These are phyloP conservation scores for Rhypophila decipiens DNA, from an alignment of 495 filamentous ascomycete genomes.

Conservation along the genomic window DNA sequence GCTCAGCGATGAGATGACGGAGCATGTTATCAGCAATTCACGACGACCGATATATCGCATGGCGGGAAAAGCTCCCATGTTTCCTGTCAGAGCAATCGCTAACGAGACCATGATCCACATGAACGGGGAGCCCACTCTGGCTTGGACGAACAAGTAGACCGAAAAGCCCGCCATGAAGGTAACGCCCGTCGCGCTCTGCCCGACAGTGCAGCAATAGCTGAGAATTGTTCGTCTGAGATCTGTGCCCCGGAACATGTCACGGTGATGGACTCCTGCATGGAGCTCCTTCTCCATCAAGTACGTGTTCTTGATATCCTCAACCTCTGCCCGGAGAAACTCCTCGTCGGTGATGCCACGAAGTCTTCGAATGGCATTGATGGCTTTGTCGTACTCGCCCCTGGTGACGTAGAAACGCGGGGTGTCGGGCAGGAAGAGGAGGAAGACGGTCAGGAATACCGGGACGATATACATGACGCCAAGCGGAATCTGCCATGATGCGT, in stretches of 20 bases:
- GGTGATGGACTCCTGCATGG: conserved; percentile 15
- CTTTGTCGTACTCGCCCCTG: conserved; percentile 24
- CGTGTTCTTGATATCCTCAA: conserved; percentile 24
- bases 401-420: conserved; percentile 44
- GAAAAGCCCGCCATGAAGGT: conserved; percentile 26
- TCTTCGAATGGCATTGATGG: conserved; percentile 21
- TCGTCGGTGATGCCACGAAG: conserved; percentile 22
- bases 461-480: conserved; percentile 48
- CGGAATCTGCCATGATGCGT: conserved; percentile 45
- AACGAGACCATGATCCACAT: conserved; percentile 26
- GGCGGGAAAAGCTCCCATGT: conserved; percentile 23
- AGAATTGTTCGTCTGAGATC: conserved; percentile 28
- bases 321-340: conserved; percentile 19
- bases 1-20: conserved; percentile 16
- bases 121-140: conserved; percentile 23
- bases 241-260: conserved; percentile 23
- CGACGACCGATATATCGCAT: conserved; percentile 20
- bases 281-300: conserved; percentile 22
- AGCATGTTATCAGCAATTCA: conserved; percentile 13
- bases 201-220: conserved; percentile 16
- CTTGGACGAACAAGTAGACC: conserved; percentile 26
- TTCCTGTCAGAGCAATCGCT: conserved; percentile 25
- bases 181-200: conserved; percentile 22
- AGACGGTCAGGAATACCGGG: conserved; percentile 37
- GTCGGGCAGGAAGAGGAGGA: conserved; percentile 50